phyloP scores from a whole-genome alignment of 805 yeast species.

The Candida argentea region DNA sequence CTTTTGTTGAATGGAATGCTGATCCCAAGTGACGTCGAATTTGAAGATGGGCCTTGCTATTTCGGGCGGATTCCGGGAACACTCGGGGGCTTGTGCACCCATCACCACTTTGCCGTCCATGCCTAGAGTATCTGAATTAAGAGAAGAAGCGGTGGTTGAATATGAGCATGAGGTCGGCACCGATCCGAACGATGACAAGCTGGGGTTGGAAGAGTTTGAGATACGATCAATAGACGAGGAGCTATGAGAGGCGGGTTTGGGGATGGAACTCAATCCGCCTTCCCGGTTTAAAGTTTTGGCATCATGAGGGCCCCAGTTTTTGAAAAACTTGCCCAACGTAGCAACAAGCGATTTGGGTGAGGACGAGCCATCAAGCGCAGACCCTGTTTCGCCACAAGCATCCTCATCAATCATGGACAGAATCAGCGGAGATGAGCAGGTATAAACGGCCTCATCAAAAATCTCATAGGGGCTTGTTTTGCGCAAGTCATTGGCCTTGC shows the following conservation, averaged over 20 bases:
- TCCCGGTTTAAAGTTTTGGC: neutral
- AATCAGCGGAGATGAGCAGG: slow-evolving; percentile 15
- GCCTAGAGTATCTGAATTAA: slow-evolving; percentile 21
- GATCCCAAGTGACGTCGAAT: slow-evolving; percentile 36
- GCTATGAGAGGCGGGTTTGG: too few species aligned
- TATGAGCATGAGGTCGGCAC: slow-evolving; percentile 19
- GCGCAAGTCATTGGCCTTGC: slow-evolving; percentile 25
- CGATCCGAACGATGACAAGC: slow-evolving; percentile 26
- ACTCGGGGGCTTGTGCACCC: slow-evolving; percentile 18
- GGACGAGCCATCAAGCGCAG: neutral
- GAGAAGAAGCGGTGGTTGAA: slow-evolving; percentile 25
- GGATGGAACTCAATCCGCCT: too few species aligned
- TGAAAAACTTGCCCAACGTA: slow-evolving; percentile 27
- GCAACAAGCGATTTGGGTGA: slow-evolving; percentile 15
- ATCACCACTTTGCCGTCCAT: slow-evolving; percentile 2
- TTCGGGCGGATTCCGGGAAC: slow-evolving; percentile 34
- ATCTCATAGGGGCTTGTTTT: slow-evolving; percentile 54
- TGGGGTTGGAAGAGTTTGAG: slow-evolving; percentile 27
- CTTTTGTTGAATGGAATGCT: slow-evolving; percentile 28
- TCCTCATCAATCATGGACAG: slow-evolving; percentile 3
- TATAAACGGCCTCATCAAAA: slow-evolving; percentile 56
- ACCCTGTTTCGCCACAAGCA: neutral
- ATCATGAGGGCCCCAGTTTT: slow-evolving; percentile 25
- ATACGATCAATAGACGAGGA: slow-evolving; percentile 4
- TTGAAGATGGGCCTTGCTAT: slow-evolving; percentile 34